Percentiles rank a stretch among this genome's conserved stretches.
phyloP scores from a whole-genome alignment of 2,329 filamentous ascomycete genomes.

The Xylariaceae sp. region DNA sequence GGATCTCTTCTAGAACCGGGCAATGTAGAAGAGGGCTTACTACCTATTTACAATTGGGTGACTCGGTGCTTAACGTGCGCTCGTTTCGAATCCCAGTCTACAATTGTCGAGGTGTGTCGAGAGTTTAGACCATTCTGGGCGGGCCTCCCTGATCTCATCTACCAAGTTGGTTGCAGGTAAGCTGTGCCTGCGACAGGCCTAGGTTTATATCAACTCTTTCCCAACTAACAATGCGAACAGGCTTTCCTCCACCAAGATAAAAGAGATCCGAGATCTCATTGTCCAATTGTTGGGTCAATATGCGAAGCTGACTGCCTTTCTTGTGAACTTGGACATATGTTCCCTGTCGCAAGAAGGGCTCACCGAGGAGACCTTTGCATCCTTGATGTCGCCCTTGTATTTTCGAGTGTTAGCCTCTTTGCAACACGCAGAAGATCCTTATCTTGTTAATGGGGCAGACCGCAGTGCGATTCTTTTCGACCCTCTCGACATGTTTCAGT shows the following conservation, averaged over 20 bases:
- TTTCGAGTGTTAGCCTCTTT: conserved; percentile 41
- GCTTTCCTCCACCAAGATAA: conserved; percentile 21
- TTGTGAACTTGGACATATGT: conserved; percentile 46
- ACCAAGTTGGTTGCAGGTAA: conserved; percentile 40
- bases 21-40: conserved; percentile 42
- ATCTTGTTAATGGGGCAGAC: conserved; percentile 30
- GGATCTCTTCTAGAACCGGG: conserved; percentile 33
- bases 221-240: conserved; percentile 15
- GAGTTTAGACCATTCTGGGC: conserved; percentile 48
- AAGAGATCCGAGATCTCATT: conserved; percentile 30
- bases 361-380: conserved; percentile 33
- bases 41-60: conserved; percentile 47
- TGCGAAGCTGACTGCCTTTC: conserved; percentile 47
- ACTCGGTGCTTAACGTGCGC: conserved; percentile 42
- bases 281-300: conserved; percentile 36
- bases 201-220: background rate
- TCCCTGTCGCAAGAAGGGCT: conserved; percentile 28
- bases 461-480: conserved; percentile 31
- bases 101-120: conserved; percentile 40
- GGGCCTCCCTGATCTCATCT: conserved; percentile 47
- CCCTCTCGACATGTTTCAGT: conserved; percentile 43
- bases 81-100: conserved; percentile 31
- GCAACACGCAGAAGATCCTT: conserved; percentile 31
- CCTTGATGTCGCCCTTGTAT: conserved; percentile 42
- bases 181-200: conserved; percentile 16